These are phyloP conservation scores for Calonectria fujianensis DNA, from an alignment of 2,329 filamentous ascomycete species.

Conservation along the genomic window DNA sequence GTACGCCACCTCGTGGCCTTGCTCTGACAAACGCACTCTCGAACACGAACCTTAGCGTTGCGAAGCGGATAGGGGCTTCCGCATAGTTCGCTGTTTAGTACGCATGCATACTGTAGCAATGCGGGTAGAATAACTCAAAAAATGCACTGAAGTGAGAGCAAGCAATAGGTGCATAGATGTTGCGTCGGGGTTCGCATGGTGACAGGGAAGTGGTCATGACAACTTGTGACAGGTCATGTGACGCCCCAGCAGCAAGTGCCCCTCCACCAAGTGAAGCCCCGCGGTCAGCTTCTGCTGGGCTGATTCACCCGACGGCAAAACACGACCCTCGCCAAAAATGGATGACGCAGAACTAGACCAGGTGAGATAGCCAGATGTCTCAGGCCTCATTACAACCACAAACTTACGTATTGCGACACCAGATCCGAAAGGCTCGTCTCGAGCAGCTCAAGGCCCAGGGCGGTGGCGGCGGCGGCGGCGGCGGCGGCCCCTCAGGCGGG, in stretches of 20 bases:
- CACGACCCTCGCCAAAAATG: conserved; percentile 56
- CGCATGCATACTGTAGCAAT: too few species aligned
- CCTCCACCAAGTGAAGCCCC: conserved; percentile 52
- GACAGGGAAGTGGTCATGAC: conserved; percentile 18
- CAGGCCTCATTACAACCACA: too few species aligned
- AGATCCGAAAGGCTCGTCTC: conserved; percentile 94
- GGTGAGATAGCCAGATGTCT: conserved; percentile 49
- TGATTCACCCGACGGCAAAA: conserved; percentile 44
- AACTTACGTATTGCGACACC: conserved; percentile 36
- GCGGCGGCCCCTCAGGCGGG: conserved; percentile 62
- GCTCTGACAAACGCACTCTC: too few species aligned
- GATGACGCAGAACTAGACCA: conserved; percentile 67
- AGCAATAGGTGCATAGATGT: not conserved
- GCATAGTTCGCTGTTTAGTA: too few species aligned
- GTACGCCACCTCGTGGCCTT: too few species aligned
- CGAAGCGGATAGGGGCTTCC: too few species aligned
- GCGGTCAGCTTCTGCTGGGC: conserved; percentile 44
- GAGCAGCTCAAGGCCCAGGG: conserved; percentile 91
- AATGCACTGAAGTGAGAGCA: not conserved
- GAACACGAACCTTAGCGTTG: too few species aligned
- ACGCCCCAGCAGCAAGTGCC: conserved; percentile 44
- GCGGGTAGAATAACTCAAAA: not conserved
- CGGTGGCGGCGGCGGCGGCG: conserved; percentile 69
- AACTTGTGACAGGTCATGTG: conserved; percentile 47
- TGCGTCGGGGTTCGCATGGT: not conserved